Evolutionary conservation across 352 stramenopile species (phyloP).

Genomic region (Phytophthora podocarpi): DNA sequence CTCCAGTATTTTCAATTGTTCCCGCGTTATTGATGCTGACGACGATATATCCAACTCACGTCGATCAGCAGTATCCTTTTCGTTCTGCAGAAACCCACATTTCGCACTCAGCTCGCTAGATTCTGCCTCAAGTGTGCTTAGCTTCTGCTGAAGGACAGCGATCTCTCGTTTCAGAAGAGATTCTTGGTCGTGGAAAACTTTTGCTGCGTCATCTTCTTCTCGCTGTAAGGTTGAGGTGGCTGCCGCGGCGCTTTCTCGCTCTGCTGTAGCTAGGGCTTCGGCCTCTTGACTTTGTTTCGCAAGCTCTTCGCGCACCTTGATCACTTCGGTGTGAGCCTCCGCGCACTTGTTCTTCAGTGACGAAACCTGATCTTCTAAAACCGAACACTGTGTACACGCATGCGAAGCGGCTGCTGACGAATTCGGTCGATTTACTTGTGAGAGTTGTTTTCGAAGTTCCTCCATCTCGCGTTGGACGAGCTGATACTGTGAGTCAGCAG

Average conservation of each 20-base stretch:
- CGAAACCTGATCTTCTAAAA: constrained; percentile 17
- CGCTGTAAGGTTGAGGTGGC: not conserved
- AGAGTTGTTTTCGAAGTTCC: constrained; percentile 12
- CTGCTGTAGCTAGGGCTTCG: not conserved
- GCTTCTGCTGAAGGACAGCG: constrained; percentile 9
- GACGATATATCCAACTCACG: not conserved
- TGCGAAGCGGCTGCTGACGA: not conserved
- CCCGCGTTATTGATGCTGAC: not conserved
- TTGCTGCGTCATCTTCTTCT: constrained; percentile 14
- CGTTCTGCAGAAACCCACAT: constrained; percentile 17
- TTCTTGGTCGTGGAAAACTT: constrained; percentile 21
- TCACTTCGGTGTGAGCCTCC: constrained; percentile 5
- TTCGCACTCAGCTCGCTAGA: constrained; percentile 9
- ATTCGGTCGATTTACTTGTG: not conserved
- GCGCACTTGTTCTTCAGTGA: constrained; percentile 20
- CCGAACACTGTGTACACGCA: constrained; percentile 17
- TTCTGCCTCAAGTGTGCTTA: constrained; percentile 17
- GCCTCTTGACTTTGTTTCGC: constrained; percentile 7
- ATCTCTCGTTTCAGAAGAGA: constrained; percentile 22
- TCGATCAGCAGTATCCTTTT: constrained; percentile 11
- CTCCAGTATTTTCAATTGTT: constrained; percentile 24
- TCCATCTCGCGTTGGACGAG: constrained; percentile 11
- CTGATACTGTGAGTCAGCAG: constrained; percentile 4
- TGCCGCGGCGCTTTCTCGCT: constrained; percentile 4
- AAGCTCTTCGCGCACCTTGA: constrained; percentile 19